Conservation (phyloP, 495 filamentous ascomycete species). For the Penicillium bialowiezense region DNA sequence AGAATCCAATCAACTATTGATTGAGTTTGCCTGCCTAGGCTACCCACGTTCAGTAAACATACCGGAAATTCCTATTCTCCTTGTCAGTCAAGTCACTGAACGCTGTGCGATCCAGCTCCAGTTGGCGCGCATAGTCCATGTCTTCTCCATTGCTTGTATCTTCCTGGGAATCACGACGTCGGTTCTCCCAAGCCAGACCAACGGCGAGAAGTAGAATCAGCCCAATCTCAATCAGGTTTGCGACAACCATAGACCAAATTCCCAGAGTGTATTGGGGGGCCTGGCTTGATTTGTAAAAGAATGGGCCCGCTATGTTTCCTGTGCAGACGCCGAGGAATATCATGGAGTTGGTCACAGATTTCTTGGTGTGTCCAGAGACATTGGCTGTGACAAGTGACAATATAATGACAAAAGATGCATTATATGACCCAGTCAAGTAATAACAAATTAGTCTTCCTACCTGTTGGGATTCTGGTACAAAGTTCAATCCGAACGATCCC, state of each 20-base stretch:
- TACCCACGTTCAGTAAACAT: constrained; percentile 27
- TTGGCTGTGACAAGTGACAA: constrained; percentile 54
- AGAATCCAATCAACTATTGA: too few species aligned
- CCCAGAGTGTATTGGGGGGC: constrained; percentile 48
- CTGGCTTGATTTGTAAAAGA: constrained; percentile 53
- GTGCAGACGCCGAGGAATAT: constrained; percentile 45
- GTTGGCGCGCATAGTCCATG: constrained; percentile 1
- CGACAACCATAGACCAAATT: constrained; percentile 54
- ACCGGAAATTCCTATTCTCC: constrained; percentile 45
- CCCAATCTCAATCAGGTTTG: constrained; percentile 43
- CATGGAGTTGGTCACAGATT: constrained; percentile 52
- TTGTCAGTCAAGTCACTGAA: constrained; percentile 54
- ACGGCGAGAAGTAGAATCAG: constrained; percentile 38
- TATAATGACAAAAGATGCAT: constrained; percentile 55
- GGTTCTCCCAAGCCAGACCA: constrained; percentile 46
- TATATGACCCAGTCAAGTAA: constrained; percentile 53
- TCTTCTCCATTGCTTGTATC: constrained; percentile 14
- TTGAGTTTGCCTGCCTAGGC: too few species aligned
- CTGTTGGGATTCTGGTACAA: constrained; percentile 32
- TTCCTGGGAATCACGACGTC: constrained; percentile 1
- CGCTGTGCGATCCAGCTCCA: constrained; percentile 47
- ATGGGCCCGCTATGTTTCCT: constrained; percentile 51
- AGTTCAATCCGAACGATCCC: constrained; percentile 48
- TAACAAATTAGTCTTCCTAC: constrained; percentile 49
- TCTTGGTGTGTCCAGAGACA: constrained; percentile 57